A percentile compares a stretch with the other conserved stretches of the same genome.
Evolutionary conservation across 306 rosid species (phyloP).

Genomic region (Vachellia collinsii): DNA sequence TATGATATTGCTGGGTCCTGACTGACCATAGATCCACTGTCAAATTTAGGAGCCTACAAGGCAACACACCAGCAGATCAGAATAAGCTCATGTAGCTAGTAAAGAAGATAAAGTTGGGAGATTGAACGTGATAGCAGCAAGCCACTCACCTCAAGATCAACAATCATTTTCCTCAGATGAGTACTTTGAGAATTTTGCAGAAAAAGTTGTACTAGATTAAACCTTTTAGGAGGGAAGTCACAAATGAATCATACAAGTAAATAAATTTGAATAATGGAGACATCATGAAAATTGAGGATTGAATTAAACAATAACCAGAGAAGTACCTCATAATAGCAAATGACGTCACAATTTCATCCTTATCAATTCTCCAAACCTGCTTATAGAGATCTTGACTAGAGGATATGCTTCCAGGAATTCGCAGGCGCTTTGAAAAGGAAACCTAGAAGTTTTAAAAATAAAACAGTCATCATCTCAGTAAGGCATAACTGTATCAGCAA

Average conservation of each 20-base stretch:
- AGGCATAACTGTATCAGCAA: constrained; percentile 25
- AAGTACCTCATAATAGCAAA: constrained; percentile 87
- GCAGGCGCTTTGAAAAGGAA: constrained; percentile 76
- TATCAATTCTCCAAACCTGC: constrained; percentile 88
- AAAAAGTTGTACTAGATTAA: constrained; percentile 80
- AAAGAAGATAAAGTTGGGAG: constrained; percentile 5
- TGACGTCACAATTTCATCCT: constrained; percentile 74
- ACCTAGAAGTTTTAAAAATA: constrained; percentile 50
- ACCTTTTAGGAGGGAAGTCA: constrained; percentile 58
- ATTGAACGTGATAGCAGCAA: constrained; percentile 24
- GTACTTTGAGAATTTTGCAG: constrained; percentile 62
- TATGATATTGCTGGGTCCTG: constrained; percentile 95
- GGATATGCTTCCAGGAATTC: constrained; percentile 77
- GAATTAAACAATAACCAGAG: constrained; percentile 21
- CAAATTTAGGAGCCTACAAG: constrained; percentile 89
- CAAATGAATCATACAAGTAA: constrained; percentile 37
- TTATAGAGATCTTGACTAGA: constrained; percentile 58
- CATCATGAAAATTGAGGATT: constrained; percentile 25
- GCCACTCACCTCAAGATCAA: constrained; percentile 74
- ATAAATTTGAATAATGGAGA: constrained; percentile 17
- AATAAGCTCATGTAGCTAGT: constrained; percentile 29
- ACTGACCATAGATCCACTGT: constrained; percentile 75
- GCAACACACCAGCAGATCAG: constrained; percentile 35
- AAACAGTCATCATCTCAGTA: constrained; percentile 14
- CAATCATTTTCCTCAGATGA: constrained; percentile 82